These are phyloP conservation scores for Hanseniaspora sp. DNA, from an alignment of 1,139 yeast genomes.

Conservation along the genomic window DNA sequence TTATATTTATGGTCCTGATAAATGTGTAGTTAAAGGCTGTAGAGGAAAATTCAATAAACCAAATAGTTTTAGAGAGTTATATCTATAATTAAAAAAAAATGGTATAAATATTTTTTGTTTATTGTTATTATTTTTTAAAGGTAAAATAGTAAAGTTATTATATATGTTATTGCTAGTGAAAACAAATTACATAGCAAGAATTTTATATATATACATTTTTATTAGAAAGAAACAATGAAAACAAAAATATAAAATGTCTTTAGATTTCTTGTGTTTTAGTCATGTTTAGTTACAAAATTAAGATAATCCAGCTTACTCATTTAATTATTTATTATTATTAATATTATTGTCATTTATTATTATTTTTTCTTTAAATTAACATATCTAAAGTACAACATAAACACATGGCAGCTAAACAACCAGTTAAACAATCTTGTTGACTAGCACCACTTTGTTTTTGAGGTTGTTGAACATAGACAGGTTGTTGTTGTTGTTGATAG, in stretches of 20 bases:
- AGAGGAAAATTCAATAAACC: constrained; percentile 19
- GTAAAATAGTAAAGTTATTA: no score
- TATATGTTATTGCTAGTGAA: no score
- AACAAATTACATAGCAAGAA: no score
- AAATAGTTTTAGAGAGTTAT: constrained; percentile 12
- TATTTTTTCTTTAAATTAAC: constrained; percentile 35
- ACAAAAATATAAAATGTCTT: no score
- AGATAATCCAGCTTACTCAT: no score
- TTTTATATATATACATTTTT: no score
- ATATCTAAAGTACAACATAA: constrained; percentile 64
- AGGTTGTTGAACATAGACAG: constrained; percentile 50
- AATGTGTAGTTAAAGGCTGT: constrained; percentile 27
- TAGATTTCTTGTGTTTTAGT: no score
- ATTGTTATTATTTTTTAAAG: no score
- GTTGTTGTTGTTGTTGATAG: constrained; percentile 49
- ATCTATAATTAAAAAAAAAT: neutral
- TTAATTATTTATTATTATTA: no score
- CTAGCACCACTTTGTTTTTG: constrained; percentile 29
- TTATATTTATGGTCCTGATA: constrained; percentile 29
- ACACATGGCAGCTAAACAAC: constrained; percentile 64
- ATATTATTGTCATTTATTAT: neutral
- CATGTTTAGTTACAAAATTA: no score
- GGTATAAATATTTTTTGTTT: no score
- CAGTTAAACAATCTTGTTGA: constrained; percentile 47
- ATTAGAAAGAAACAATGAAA: no score